Evolutionary conservation across 2,329 filamentous ascomycete species (phyloP).

Genomic region (Diplodia intermedia): DNA sequence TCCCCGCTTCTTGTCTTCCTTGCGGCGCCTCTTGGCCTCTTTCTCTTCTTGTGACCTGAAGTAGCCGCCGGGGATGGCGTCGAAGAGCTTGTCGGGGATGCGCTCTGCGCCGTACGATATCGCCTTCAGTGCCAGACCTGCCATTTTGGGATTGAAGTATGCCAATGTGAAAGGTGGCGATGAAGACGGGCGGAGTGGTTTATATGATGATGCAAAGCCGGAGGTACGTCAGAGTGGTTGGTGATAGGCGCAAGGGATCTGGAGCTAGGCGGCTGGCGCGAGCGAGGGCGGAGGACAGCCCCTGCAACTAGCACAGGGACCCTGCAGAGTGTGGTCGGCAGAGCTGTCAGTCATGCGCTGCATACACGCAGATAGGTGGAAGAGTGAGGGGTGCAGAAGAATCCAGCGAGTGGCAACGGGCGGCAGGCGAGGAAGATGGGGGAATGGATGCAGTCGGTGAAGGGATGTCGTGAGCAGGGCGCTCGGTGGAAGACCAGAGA

Average conservation of each 20-base stretch:
- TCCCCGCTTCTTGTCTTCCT: slow-evolving; percentile 34
- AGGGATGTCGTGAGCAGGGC: slow-evolving; percentile 15
- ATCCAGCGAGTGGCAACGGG: slow-evolving; percentile 8
- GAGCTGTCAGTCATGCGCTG: slow-evolving; percentile 13
- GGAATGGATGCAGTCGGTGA: neutral
- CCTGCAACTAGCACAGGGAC: slow-evolving; percentile 20
- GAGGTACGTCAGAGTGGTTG: slow-evolving; percentile 25
- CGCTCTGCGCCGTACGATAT: slow-evolving; percentile 48
- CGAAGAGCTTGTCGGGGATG: slow-evolving; percentile 49
- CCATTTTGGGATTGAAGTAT: slow-evolving; percentile 27
- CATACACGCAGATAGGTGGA: slow-evolving; percentile 3
- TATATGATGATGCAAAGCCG: slow-evolving; percentile 32
- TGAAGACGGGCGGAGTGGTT: slow-evolving; percentile 17
- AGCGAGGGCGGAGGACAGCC: slow-evolving; percentile 18
- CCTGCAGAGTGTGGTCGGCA: slow-evolving; percentile 11
- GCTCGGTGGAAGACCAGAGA: neutral
- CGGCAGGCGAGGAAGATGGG: neutral
- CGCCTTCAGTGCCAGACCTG: slow-evolving; percentile 47
- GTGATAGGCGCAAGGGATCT: slow-evolving; percentile 28
- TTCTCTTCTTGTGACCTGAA: slow-evolving; percentile 43
- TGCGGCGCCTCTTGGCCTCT: slow-evolving; percentile 38
- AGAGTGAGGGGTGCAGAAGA: neutral
- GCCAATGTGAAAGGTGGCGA: slow-evolving; percentile 17
- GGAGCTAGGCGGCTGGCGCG: slow-evolving; percentile 10
- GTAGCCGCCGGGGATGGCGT: slow-evolving; percentile 48